phyloP scores from a whole-genome alignment of 2,329 filamentous ascomycete genomes.

The Arthrinium puccinioides region DNA sequence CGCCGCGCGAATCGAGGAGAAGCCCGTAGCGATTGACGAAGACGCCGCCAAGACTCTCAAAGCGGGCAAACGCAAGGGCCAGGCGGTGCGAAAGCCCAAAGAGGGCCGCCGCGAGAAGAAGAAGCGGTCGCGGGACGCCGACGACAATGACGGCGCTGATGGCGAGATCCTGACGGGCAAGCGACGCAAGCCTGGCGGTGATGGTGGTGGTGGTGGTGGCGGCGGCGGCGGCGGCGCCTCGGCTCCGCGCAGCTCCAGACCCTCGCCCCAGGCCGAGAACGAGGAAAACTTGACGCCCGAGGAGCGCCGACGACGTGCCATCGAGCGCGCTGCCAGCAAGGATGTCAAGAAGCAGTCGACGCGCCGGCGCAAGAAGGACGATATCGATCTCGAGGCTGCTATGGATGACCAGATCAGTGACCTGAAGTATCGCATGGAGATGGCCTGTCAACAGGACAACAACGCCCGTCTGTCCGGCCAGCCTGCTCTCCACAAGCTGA shows the following conservation, averaged over 20 bases:
- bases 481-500: conserved; percentile 86
- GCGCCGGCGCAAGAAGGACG: conserved; percentile 72
- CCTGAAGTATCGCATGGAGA: conserved; percentile 84
- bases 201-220: no score
- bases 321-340: conserved; percentile 82
- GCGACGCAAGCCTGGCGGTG: conserved; percentile 33
- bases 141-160: conserved; percentile 41
- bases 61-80: conserved; percentile 59
- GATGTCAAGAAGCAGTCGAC: conserved; percentile 76
- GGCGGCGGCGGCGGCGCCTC: conserved; percentile 27
- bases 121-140: conserved; percentile 42
- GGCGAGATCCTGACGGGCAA: conserved; percentile 37
- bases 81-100: conserved; percentile 64
- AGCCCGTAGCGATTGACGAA: conserved; percentile 61
- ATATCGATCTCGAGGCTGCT: conserved; percentile 85
- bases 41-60: conserved; percentile 57
- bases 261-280: conserved; percentile 54
- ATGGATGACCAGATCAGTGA: conserved; percentile 85
- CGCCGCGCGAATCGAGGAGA: conserved; percentile 55
- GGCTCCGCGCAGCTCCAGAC: conserved; percentile 31
- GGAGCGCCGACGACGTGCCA: conserved; percentile 73
- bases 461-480: conserved; percentile 69
- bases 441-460: conserved; percentile 81
- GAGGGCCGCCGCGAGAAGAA: conserved; percentile 67
- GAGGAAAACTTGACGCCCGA: conserved; percentile 78